Conservation (phyloP, 352 stramenopile species). For the Phytopythium mirpurense region DNA sequence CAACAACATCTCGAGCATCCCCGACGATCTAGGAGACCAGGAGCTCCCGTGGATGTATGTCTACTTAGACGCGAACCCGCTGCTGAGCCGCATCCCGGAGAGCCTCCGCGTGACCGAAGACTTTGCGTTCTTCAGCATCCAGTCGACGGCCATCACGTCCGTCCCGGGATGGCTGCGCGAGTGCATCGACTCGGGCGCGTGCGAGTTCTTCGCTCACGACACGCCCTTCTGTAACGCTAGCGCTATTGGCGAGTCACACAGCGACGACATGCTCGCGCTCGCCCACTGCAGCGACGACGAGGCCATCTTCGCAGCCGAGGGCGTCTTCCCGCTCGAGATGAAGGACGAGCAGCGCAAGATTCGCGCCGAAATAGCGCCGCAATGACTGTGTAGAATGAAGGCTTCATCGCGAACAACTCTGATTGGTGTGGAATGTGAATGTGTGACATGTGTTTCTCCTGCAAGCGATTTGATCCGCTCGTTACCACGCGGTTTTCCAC, state of each 20-base stretch:
- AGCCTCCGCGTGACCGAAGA: conserved; percentile 6
- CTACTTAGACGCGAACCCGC: conserved; percentile 31
- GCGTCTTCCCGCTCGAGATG: conserved; percentile 16
- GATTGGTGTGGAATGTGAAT: neutral
- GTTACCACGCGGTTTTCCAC: conserved; percentile 4
- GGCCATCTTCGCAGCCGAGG: conserved; percentile 9
- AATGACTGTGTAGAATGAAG: neutral
- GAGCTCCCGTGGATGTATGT: conserved; percentile 22
- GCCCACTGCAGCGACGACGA: conserved; percentile 6
- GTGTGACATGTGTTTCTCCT: neutral
- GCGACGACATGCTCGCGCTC: neutral
- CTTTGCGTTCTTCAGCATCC: conserved; percentile 12
- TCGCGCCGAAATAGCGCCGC: no score
- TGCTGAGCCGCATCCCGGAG: conserved; percentile 11
- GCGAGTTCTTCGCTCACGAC: conserved; percentile 8
- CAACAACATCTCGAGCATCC: conserved; percentile 32
- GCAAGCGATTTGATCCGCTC: neutral
- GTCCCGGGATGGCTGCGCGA: conserved; percentile 14
- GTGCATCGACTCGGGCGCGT: neutral
- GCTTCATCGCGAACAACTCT: neutral
- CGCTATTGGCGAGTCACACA: neutral
- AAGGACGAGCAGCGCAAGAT: conserved; percentile 11
- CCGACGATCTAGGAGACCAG: conserved; percentile 14
- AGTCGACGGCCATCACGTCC: conserved; percentile 10
- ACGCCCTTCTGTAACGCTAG: conserved; percentile 13